phyloP scores from a whole-genome alignment of 2,329 filamentous ascomycete genomes.

The Curvularia lunata region DNA sequence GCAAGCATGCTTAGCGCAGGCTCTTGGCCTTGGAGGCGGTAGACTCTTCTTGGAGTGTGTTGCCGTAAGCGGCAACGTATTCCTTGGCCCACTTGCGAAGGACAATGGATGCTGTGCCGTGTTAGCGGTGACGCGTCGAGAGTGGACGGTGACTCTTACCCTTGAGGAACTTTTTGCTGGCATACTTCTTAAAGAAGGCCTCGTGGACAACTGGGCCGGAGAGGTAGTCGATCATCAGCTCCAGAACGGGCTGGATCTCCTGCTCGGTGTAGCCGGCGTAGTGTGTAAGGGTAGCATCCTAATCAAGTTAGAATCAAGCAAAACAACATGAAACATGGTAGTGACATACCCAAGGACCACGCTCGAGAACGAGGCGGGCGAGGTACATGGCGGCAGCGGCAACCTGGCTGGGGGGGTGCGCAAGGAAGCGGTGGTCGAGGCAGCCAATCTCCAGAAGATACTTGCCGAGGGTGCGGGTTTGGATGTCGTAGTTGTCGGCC shows the following conservation, averaged over 20 bases:
- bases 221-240: constrained; percentile 96
- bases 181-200: constrained; percentile 99
- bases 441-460: constrained; percentile 97
- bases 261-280: constrained; percentile 94
- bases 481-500: constrained; percentile 98
- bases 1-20: constrained; percentile 30
- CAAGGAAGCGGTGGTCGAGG: constrained; percentile 92
- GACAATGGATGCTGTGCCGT: constrained; percentile 77
- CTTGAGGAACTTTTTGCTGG: constrained; percentile 99
- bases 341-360: constrained; percentile 82
- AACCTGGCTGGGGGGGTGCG: constrained; percentile 85
- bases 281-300: constrained; percentile 85
- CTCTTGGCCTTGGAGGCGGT: constrained; percentile 29
- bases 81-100: constrained; percentile 94
- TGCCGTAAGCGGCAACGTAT: constrained; percentile 52
- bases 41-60: constrained; percentile 36
- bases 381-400: constrained; percentile 96
- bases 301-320: constrained; percentile 18
- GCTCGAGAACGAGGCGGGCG: constrained; percentile 85
- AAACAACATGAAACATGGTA: neutral
- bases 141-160: constrained; percentile 62
- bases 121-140: constrained; percentile 17
- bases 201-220: constrained; percentile 89
- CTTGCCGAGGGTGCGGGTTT: constrained; percentile 95
- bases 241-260: constrained; percentile 89